A percentile compares a stretch with the other conserved stretches of the same genome.
These are phyloP conservation scores for Xylaria palmicola DNA, from an alignment of 495 filamentous ascomycete species.

Conservation along the genomic window DNA sequence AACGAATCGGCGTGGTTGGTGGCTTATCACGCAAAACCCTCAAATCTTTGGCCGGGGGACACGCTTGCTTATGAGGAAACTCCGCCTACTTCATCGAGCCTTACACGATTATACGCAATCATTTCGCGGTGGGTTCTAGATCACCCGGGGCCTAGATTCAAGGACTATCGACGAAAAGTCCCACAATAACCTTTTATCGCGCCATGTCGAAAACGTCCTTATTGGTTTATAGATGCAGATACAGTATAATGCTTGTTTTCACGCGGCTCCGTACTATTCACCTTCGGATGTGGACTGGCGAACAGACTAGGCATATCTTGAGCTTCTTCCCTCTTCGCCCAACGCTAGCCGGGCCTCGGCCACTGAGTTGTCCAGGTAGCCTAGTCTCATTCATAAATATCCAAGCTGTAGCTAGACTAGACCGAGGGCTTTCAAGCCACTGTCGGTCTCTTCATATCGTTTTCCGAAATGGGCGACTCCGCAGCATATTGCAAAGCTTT, in stretches of 20 bases:
- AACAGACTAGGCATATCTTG: too few species aligned
- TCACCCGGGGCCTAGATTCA: too few species aligned
- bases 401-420: too few species aligned
- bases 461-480: neutral
- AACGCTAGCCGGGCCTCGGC: too few species aligned
- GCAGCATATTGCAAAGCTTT: neutral
- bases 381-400: neutral
- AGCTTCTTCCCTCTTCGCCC: too few species aligned
- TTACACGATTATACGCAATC: neutral
- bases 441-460: neutral
- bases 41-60: too few species aligned
- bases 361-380: too few species aligned
- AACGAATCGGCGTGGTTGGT: neutral
- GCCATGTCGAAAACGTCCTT: neutral
- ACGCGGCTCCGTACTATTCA: too few species aligned
- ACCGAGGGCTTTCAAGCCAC: neutral
- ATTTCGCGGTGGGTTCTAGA: neutral
- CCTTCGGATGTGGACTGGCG: too few species aligned
- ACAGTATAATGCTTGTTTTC: too few species aligned
- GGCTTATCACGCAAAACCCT: neutral
- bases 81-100: neutral
- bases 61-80: too few species aligned
- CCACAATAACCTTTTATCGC: neutral
- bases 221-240: neutral
- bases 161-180: neutral